Conservation (phyloP, 106 monocot species). For the Apostasia shenzhenica region DNA sequence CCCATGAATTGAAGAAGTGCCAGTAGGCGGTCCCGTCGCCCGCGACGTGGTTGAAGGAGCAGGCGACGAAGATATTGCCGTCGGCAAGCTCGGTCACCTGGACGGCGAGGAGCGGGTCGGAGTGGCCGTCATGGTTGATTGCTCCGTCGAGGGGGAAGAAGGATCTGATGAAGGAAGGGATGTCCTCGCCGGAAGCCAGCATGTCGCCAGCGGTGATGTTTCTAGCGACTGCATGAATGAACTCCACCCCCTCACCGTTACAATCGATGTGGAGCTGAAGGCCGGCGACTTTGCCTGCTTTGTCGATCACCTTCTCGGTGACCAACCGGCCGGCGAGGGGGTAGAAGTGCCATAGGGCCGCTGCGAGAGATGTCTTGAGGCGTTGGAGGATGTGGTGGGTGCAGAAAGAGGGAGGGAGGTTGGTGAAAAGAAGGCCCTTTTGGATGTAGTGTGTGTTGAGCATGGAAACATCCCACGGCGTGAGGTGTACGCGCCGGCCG, state of each 20-base stretch:
- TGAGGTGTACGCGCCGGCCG: conserved; percentile 19
- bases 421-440: conserved; percentile 64
- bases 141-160: conserved; percentile 52
- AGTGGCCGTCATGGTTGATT: conserved; percentile 48
- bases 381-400: conserved; percentile 12
- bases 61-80: conserved; percentile 55
- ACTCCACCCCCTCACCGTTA: conserved; percentile 47
- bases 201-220: conserved; percentile 31
- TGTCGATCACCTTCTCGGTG: conserved; percentile 12
- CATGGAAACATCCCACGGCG: conserved; percentile 44
- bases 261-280: conserved; percentile 38
- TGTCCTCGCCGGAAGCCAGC: conserved; percentile 15
- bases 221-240: conserved; percentile 44
- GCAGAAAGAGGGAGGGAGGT: conserved; percentile 6
- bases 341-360: conserved; percentile 49
- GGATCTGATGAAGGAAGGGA: conserved; percentile 21
- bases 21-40: conserved; percentile 73
- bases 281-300: conserved; percentile 10
- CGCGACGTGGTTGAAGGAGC: conserved; percentile 56
- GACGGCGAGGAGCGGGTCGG: conserved; percentile 38
- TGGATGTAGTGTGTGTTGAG: conserved; percentile 56
- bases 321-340: conserved; percentile 67
- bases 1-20: conserved; percentile 72
- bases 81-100: conserved; percentile 69
- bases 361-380: conserved; percentile 45